These are phyloP conservation scores for Rhizomucor pusillus DNA, from an alignment of 371 early-diverging fungal genomes.

Conservation along the genomic window DNA sequence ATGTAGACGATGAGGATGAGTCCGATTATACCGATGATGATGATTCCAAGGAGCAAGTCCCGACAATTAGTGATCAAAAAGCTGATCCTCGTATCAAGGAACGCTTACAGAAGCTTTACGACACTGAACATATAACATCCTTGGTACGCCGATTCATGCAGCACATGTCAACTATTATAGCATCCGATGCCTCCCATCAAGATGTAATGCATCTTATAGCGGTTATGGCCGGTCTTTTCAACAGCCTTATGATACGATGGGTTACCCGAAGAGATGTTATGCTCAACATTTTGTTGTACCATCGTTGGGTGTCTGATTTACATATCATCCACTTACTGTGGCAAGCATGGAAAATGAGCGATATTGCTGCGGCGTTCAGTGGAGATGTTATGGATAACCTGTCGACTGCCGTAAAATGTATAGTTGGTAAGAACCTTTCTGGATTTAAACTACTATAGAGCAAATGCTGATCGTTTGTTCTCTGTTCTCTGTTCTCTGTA, in stretches of 20 bases:
- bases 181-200: slow-evolving; percentile 7
- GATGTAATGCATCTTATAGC: slow-evolving; percentile 16
- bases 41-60: slow-evolving; percentile 30
- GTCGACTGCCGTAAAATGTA: background rate
- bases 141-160: slow-evolving; percentile 40
- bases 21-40: slow-evolving; percentile 39
- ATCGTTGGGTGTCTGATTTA: slow-evolving; percentile 17
- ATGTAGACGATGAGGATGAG: slow-evolving; percentile 1
- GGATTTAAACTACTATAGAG: background rate
- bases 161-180: background rate
- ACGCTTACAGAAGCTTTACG: slow-evolving; percentile 47
- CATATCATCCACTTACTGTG: slow-evolving; percentile 28
- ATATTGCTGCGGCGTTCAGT: slow-evolving; percentile 15
- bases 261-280: slow-evolving; percentile 54
- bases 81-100: slow-evolving; percentile 42
- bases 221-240: slow-evolving; percentile 46
- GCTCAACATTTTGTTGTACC: slow-evolving; percentile 52
- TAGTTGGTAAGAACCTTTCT: slow-evolving; percentile 15
- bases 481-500: background rate
- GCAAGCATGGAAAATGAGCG: slow-evolving; percentile 25
- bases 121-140: slow-evolving; percentile 40
- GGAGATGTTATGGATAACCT: slow-evolving; percentile 14
- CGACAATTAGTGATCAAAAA: slow-evolving; percentile 20
- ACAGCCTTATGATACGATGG: slow-evolving; percentile 60
- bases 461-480: background rate